Base-by-base conservation (phyloP, 2,329 filamentous ascomycete species). In the Beauveria sp. region DNA sequence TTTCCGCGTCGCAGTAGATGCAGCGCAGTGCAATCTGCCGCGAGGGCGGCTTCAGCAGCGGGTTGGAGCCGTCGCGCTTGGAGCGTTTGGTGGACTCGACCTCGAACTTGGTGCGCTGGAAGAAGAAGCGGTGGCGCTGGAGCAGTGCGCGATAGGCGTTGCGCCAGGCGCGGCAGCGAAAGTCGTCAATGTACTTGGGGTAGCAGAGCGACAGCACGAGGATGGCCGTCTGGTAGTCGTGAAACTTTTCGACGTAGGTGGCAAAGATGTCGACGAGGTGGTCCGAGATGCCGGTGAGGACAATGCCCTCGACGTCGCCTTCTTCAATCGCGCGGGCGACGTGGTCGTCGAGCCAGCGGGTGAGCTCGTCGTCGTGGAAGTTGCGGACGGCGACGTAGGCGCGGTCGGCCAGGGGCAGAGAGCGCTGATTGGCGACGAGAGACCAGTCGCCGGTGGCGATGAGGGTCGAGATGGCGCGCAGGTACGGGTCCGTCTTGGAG, bases 361-460 rank as follows among this genome's bases (percentile, higher is more conserved):
- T 83, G 48, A 89, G 79, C 66, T 83, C 78, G 6, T 81, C 79
- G 66, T 89, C 87, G 49, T 79, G 75, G 57, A 89, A 82, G 72
- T 87, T 84, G 61, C 85, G 80, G 38, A 93, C 78, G 1, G 90
- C 91, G 31, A 93, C 83, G 61, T 86, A 89, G 22, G 89, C 83
- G 42, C 91, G 86, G 70, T 93, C 90, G 14, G 86, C 82, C 2
- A 95, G 81, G 1, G 90, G 88, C 2, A 96, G 80, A 31, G 89
- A 88, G 22, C 82, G 79, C 70, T 92, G 89, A 65, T 88, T 83
- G 45, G 89, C 87, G 46, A 95, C 88, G 46, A 83, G 82, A 20
- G 83, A 78, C 91, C 91, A 95, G 71, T 91, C 83, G 5, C 88
- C 88, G 0, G 87, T 90, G 10, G 88, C 86, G 64, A 95, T 89